Base-by-base conservation (phyloP, 352 stramenopile species). In the Phytopythium boreale region DNA sequence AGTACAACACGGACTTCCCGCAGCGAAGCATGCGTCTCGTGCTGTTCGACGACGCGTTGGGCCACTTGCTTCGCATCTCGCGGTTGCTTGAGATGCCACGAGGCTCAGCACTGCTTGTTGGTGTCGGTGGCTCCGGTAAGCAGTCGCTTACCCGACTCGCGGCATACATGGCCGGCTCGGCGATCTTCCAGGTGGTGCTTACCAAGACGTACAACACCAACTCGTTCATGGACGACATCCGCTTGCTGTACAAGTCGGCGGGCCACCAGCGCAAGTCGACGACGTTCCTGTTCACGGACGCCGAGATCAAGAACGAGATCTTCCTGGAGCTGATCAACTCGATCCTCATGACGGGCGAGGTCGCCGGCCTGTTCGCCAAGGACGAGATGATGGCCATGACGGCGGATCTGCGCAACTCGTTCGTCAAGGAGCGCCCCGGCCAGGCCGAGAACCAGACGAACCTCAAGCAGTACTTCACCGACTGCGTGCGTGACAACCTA, bases 301-400 rank as follows among this genome's bases (percentile, higher is more conserved):
- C 95, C 11, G 96, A 99, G 69, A 99, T 99, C 73, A 99, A 99
- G 82, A 97, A 98, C 61, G 97, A 99, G 72, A 97, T 98, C 62
- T 99, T 99, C 74, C 77, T 99, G 47, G 97, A 99, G 84, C 82
- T 97, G 10, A 97, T 99, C 78, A 99, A 99, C 78, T 98, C 89
- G 26, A 92, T 99, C 43, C 82, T 99, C 43, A 98, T 98, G 83
- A 99, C 97, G 11, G 97, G 97, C 57, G 97, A 99, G 80, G 95
- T 99, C n/a, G 94, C 96, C 0, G 96, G 96, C 34, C 71, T 99
- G 9, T 99, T 99, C 70, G 92, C 96, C 0, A 99, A 99, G 70
- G 97, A 99, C 68, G 97, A 99, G 69, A 98, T 99, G 91, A 98
- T 99, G 89, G 96, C 96, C 17, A 99, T 99, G 92, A 99, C 97